Percentiles rank a stretch among this genome's conserved stretches.
These are phyloP conservation scores for Heritiera fomes DNA, from an alignment of 345 rosid species.

Conservation along the genomic window DNA sequence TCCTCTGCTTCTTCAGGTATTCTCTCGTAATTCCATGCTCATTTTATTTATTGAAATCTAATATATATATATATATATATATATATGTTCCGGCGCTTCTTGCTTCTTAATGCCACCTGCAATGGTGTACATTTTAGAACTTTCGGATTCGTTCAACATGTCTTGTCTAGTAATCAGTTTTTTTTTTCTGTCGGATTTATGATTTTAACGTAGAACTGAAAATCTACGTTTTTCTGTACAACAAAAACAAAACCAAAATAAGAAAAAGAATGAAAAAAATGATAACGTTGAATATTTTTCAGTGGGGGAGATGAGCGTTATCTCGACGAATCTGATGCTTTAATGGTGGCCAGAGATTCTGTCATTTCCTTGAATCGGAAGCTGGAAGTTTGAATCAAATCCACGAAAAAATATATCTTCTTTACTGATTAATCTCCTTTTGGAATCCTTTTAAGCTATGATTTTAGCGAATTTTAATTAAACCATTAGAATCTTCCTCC, in stretches of 20 bases:
- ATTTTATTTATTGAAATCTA: neutral
- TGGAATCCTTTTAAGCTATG: neutral
- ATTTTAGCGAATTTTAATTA: neutral
- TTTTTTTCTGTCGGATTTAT: neutral
- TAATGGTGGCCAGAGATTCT: neutral
- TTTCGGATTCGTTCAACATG: neutral
- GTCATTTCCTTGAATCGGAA: neutral
- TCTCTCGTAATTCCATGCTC: constrained; percentile 13
- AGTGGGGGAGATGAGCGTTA: neutral
- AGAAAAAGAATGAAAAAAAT: too few relatives aligned
- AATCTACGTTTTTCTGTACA: neutral
- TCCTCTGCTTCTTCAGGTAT: constrained; percentile 58
- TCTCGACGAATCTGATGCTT: neutral
- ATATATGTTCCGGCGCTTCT: neutral
- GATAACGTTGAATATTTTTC: neutral
- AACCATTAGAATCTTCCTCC: neutral
- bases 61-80: neutral
- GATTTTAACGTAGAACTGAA: neutral
- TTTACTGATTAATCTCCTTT: neutral
- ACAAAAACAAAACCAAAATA: neutral
- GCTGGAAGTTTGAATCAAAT: neutral
- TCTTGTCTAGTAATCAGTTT: neutral
- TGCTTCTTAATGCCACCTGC: neutral
- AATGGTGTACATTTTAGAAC: neutral
- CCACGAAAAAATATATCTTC: too few relatives aligned